Conservation (phyloP, 2,329 filamentous ascomycete genomes). For the Beauveria caledonica region DNA sequence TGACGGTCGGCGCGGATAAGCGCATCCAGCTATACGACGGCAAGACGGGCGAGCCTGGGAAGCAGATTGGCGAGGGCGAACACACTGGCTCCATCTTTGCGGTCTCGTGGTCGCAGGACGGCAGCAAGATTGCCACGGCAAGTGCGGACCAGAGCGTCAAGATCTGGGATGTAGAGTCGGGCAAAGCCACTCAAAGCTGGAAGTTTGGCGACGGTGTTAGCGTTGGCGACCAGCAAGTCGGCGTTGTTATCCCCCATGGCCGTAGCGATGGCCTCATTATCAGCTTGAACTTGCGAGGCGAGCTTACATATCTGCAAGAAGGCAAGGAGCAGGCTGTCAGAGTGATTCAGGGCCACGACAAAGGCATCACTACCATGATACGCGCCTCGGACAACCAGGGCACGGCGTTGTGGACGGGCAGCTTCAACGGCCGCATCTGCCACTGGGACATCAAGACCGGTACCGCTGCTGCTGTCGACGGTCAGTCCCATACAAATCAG, state of each 20-base stretch:
- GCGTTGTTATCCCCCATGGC: constrained; percentile 80
- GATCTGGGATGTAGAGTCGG: constrained; percentile 82
- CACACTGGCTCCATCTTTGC: constrained; percentile 92
- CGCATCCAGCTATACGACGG: constrained; percentile 93
- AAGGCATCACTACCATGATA: constrained; percentile 71
- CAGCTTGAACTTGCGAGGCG: constrained; percentile 78
- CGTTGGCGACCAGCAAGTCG: constrained; percentile 82
- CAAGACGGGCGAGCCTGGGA: constrained; percentile 80
- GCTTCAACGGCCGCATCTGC: constrained; percentile 81
- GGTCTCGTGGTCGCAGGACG: constrained; percentile 83
- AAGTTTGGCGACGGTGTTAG: constrained; percentile 70
- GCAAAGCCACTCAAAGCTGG: constrained; percentile 74
- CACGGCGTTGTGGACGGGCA: constrained; percentile 75
- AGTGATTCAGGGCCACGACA: constrained; percentile 81
- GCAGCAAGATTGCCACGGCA: constrained; percentile 78
- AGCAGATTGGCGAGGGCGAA: constrained; percentile 69
- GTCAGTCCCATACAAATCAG: constrained; percentile 77
- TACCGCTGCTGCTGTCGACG: constrained; percentile 62
- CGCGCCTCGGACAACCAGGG: constrained; percentile 39
- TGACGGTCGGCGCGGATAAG: constrained; percentile 87
- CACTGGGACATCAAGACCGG: constrained; percentile 74
- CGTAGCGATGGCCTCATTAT: constrained; percentile 82
- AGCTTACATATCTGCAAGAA: constrained; percentile 80
- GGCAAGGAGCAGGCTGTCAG: constrained; percentile 60
- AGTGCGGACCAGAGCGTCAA: constrained; percentile 93